Percentiles rank a stretch among this genome's conserved stretches.
Evolutionary conservation across 2,329 filamentous ascomycete species (phyloP).

Genomic region (Hymenoscyphus fructigenus): DNA sequence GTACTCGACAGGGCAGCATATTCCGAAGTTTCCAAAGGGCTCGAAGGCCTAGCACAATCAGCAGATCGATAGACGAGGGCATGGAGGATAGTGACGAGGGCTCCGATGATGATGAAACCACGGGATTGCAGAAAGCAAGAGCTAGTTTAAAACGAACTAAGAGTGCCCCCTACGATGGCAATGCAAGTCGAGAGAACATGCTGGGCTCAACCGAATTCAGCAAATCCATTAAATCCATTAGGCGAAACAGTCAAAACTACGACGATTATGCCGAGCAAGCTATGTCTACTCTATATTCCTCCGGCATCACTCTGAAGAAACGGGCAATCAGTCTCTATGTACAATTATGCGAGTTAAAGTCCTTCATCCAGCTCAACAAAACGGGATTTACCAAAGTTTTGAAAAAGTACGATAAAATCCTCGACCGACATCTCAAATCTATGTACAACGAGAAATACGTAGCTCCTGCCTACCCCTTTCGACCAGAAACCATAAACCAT

Average conservation of each 20-base stretch:
- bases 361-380: slow-evolving; percentile 92
- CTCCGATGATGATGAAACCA: slow-evolving; percentile 61
- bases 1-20: slow-evolving; percentile 47
- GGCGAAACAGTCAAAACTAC: slow-evolving; percentile 64
- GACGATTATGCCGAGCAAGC: slow-evolving; percentile 79
- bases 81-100: slow-evolving; percentile 60
- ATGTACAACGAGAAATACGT: slow-evolving; percentile 75
- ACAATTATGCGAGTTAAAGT: slow-evolving; percentile 90
- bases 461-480: slow-evolving; percentile 79
- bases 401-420: slow-evolving; percentile 98
- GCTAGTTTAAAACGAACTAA: slow-evolving; percentile 36
- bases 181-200: slow-evolving; percentile 48
- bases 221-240: slow-evolving; percentile 54
- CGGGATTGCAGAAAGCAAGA: slow-evolving; percentile 41
- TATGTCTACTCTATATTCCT: slow-evolving; percentile 64
- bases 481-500: slow-evolving; percentile 64
- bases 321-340: slow-evolving; percentile 85
- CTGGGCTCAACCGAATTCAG: slow-evolving; percentile 61
- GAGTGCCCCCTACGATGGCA: slow-evolving; percentile 29
- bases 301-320: slow-evolving; percentile 87
- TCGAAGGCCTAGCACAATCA: slow-evolving; percentile 46
- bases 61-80: slow-evolving; percentile 54
- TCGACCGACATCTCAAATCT: slow-evolving; percentile 76
- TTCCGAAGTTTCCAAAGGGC: slow-evolving; percentile 49
- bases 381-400: slow-evolving; percentile 95